These are phyloP conservation scores for Arthrobotrys megalospora DNA, from an alignment of 2,329 filamentous ascomycete genomes.

Conservation along the genomic window DNA sequence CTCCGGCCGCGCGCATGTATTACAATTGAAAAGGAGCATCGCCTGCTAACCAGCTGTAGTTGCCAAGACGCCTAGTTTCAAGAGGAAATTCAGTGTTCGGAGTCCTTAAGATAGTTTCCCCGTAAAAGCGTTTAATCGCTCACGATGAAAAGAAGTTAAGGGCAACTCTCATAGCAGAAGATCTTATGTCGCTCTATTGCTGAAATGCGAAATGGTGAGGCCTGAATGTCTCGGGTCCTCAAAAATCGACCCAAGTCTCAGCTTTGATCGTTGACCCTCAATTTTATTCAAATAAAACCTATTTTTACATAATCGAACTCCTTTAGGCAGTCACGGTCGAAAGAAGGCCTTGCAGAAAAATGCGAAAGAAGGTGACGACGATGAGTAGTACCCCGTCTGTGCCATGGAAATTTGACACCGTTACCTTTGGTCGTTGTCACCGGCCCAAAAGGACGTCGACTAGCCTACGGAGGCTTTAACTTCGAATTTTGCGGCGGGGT, in stretches of 20 bases:
- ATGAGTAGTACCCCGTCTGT: conserved; percentile 16
- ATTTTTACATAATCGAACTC: conserved; percentile 4
- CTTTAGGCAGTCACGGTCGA: conserved; percentile 22
- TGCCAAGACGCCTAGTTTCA: conserved; percentile 21
- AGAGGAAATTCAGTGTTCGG: background rate
- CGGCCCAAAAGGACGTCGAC: conserved; percentile 40
- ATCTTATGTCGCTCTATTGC: conserved; percentile 60
- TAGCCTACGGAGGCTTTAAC: conserved; percentile 51
- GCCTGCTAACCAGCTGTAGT: too few relatives aligned
- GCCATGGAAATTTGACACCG: conserved; percentile 31
- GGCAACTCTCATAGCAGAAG: conserved; percentile 30
- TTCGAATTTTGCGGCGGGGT: conserved; percentile 15
- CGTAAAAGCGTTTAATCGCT: conserved; percentile 27
- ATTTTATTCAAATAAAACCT: conserved; percentile 8
- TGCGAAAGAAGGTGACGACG: conserved; percentile 27
- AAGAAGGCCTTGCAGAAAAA: conserved; percentile 47
- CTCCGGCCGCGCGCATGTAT: background rate
- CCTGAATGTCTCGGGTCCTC: conserved; percentile 28
- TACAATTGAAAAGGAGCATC: conserved; percentile 14
- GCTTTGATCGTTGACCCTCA: conserved; percentile 24
- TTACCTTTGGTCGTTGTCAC: conserved; percentile 39
- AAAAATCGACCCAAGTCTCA: background rate
- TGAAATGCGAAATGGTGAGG: conserved; percentile 46
- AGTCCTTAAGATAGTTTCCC: conserved; percentile 4
- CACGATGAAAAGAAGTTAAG: conserved; percentile 3